Percentiles rank a stretch among this genome's conserved stretches.
Evolutionary conservation across 192 early-diverging fungal genomes (phyloP).

Genomic region (Phycomyces blakesleeanus): DNA sequence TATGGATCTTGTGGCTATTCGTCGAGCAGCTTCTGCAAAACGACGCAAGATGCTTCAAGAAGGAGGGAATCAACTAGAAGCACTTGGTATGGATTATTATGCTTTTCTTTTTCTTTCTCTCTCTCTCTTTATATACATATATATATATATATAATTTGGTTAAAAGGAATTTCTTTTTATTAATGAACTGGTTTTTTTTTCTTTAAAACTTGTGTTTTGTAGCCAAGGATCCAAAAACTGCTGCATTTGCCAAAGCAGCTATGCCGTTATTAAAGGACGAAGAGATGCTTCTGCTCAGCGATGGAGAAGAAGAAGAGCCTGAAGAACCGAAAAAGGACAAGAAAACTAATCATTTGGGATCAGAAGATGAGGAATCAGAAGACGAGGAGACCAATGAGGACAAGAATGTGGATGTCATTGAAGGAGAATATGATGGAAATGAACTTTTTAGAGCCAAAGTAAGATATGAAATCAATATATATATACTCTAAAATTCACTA

Average conservation of each 20-base stretch:
- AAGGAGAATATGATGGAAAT: conserved; percentile 4
- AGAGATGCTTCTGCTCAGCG: conserved; percentile 19
- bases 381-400: conserved; percentile 13
- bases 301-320: conserved; percentile 33
- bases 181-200: background rate
- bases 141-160: background rate
- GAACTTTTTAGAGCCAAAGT: conserved; percentile 7
- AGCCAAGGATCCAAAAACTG: conserved; percentile 30
- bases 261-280: conserved; percentile 18
- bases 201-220: background rate
- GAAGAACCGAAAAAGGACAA: conserved; percentile 7
- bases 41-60: conserved; percentile 19
- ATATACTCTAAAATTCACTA: background rate
- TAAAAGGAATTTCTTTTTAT: no score
- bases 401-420: background rate
- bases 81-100: conserved; percentile 17
- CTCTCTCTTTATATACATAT: no score
- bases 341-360: background rate
- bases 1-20: conserved; percentile 28
- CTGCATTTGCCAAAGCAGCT: conserved; percentile 41
- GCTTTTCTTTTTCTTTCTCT: no score
- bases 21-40: conserved; percentile 24
- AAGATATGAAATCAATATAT: no score
- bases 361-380: conserved; percentile 19
- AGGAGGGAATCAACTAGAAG: conserved; percentile 24